Evolutionary conservation across 768 basidiomycete genomes (phyloP), one percentile per base, ranked within the genome.

Genomic region (Amanita pallidorosea): DNA sequence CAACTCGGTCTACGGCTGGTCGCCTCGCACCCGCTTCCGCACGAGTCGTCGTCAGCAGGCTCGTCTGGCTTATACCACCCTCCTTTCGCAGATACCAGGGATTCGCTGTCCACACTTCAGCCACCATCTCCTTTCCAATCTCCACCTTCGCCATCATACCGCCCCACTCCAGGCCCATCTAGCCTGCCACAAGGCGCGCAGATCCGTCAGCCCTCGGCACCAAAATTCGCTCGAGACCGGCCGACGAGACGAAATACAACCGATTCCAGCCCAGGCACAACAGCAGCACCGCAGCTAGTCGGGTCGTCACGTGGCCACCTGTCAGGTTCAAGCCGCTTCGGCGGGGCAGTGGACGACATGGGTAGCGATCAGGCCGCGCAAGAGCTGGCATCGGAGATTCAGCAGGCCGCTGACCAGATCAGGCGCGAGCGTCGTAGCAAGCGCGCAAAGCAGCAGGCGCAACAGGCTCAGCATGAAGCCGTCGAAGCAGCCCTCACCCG

Each of bases 351-450:
- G 44, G 62, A 69, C 46, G 74, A 77, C 34, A 47, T 60, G 1
- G 61, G 55, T 15, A 61, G 60, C 11, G 60, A 58, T 2, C 70
- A 70, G 37, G 65, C 68, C 15, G 68, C 71, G 25, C 74, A 68
- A 31, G 84, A 80, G 56, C 73, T 91, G 0, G 84, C 83, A 38
- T 73, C 78, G 27, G 89, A 92, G 60, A 96, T 96, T 40, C 78
- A 92, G 59, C 72, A 82, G n/a, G 87, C 93, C 56, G 90, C 89
- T 0, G 92, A 95, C 57, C 80, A 81, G 55, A 91, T 96, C 48
- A 71, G 93, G 46, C 67, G 83, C 44, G 89, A 95, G 66, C 72
- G 92, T 38, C 66, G 75, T 63, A 75, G 77, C 40, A 89, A 90
- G 64, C 72, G 87, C 13, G 83, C 75, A 6, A 83, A 81, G 63